Evolutionary conservation across 768 basidiomycete species (phyloP), one percentile per base, ranked within the genome.

Genomic region (Lyophyllum decastes): DNA sequence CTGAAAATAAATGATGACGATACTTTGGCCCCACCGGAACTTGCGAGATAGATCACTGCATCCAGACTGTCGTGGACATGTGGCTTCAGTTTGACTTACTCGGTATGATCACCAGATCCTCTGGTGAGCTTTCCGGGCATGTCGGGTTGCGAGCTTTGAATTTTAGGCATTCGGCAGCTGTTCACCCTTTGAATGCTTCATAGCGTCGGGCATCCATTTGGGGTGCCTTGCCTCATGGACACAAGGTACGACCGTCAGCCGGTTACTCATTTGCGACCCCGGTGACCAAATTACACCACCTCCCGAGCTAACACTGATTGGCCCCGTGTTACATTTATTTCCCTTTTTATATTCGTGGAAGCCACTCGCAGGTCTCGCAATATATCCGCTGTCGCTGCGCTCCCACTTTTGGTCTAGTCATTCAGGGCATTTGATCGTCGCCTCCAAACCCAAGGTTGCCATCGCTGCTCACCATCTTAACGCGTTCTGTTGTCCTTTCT

Each of bases 1-100:
- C 27, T 52, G 26, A 25, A 46, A 65, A 58, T 58, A 55, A 56
- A 60, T 55, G 53, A 55, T 48, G 14, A 56, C 38, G 50, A 52
- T 52, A 16, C 14, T 46, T 45, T 48, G 41, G 27, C 33, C 24
- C 38, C n/a, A 33, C 43, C 30, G 57, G 46, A 33, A 52, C 49
- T 41, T 61, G 43, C 46, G 48, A 50, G 41, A 41, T 49, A 50
- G 41, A 41, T 49, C 48, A 33, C 11, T 38, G 22, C 55, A 22
- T 40, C 30, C 47, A 41, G 17, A 27, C 40, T 30, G 33, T 34
- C 21, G 19, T 27, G 40, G 27, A 33, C 41, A 53, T 53, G 41
- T 53, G 27, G 7, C 41, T 19, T 16, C 8, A 33, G 4, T n/a
- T n/a, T n/a, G n/a, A n/a, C n/a, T n/a, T n/a, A n/a, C n/a, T n/a